A percentile compares a stretch with the other conserved stretches of the same genome.
Conservation (phyloP, 2,329 filamentous ascomycete species). For the Plenodomus lindquistii region DNA sequence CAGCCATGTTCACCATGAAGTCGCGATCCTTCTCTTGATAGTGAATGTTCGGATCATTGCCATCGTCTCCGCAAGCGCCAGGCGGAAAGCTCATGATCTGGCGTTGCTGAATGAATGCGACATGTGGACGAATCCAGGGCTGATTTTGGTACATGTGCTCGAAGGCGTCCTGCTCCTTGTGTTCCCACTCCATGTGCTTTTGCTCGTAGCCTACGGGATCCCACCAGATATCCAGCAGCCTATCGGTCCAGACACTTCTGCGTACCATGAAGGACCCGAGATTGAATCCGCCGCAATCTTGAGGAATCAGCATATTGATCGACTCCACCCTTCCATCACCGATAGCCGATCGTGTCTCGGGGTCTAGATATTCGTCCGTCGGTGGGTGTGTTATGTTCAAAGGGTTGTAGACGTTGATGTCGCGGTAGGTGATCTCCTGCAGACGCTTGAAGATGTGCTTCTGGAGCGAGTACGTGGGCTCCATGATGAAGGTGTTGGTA, state of each 20-base stretch:
- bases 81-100: conserved; percentile 93
- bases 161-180: conserved; percentile 96
- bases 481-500: conserved; percentile 97
- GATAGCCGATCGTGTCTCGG: conserved; percentile 68
- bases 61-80: conserved; percentile 81
- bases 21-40: conserved; percentile 85
- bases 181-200: conserved; percentile 98
- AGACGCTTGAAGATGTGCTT: conserved; percentile 86
- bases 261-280: conserved; percentile 92
- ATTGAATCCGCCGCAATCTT: conserved; percentile 96
- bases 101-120: conserved; percentile 87
- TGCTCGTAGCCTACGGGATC: conserved; percentile 97
- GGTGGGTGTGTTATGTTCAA: conserved; percentile 89
- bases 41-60: conserved; percentile 76
- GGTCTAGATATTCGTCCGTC: conserved; percentile 74
- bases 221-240: conserved; percentile 96
- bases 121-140: conserved; percentile 87
- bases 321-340: conserved; percentile 79
- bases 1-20: conserved; percentile 97
- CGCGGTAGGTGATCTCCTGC: conserved; percentile 76
- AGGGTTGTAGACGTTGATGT: conserved; percentile 96
- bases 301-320: conserved; percentile 84
- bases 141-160: conserved; percentile 90
- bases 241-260: conserved; percentile 85
- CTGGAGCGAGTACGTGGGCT: conserved; percentile 87